Percentiles rank a stretch among this genome's conserved stretches.
Evolutionary conservation across 208 protist genomes (phyloP).

Genomic region (Wallacemonas collosoma): DNA sequence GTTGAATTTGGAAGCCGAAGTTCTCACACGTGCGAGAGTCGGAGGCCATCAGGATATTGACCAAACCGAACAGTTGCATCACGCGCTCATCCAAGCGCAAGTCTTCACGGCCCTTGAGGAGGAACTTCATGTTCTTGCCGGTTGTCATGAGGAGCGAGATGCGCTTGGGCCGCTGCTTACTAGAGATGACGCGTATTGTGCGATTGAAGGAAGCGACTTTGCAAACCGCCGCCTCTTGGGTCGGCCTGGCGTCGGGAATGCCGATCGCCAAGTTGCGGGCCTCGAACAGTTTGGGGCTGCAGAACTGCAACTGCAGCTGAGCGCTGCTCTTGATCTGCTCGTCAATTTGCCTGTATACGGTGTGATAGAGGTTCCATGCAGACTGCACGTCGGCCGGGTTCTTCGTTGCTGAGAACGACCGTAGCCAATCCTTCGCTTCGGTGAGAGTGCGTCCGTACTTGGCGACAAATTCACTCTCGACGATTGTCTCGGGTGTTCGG

Average conservation of each 20-base stretch:
- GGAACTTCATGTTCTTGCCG: slow-evolving; percentile 96
- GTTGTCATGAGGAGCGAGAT: slow-evolving; percentile 95
- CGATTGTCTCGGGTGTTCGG: slow-evolving; percentile 87
- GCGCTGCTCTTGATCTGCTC: slow-evolving; percentile 65
- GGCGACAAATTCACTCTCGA: slow-evolving; percentile 94
- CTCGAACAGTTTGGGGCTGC: slow-evolving; percentile 84
- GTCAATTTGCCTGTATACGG: slow-evolving; percentile 77
- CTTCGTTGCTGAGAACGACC: slow-evolving; percentile 51
- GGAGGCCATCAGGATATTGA: slow-evolving; percentile 98
- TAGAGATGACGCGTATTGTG: slow-evolving; percentile 95
- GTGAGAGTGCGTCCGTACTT: slow-evolving; percentile 63
- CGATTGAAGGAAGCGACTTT: slow-evolving; percentile 93
- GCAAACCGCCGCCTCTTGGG: slow-evolving; percentile 69
- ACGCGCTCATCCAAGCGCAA: slow-evolving; percentile 99
- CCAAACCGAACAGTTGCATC: slow-evolving; percentile 99
- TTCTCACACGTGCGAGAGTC: slow-evolving; percentile 87
- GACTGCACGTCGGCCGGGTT: slow-evolving; percentile 78
- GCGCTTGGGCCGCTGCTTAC: slow-evolving; percentile 99
- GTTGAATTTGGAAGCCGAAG: slow-evolving; percentile 85
- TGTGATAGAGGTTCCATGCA: slow-evolving; percentile 87
- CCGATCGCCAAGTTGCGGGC: slow-evolving; percentile 73
- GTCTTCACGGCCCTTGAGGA: slow-evolving; percentile 99
- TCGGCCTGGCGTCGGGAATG: slow-evolving; percentile 88
- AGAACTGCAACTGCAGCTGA: slow-evolving; percentile 67
- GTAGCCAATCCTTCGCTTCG: slow-evolving; percentile 74